Conservation (phyloP, 768 basidiomycete genomes). For the Termitomyces sp. region DNA sequence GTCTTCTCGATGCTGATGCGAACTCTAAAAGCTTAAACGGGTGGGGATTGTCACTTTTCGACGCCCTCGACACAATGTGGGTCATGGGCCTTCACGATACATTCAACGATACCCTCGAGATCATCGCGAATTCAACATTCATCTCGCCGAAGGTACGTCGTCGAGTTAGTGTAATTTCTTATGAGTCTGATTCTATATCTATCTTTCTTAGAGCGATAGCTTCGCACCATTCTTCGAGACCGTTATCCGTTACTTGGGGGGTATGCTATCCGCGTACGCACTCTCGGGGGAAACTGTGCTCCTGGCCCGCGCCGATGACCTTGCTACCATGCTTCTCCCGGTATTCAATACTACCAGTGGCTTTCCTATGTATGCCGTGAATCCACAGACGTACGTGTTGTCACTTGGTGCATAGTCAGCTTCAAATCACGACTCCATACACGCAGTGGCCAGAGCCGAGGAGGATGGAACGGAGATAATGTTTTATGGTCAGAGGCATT, state of each 20-base stretch:
- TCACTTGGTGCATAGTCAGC: not conserved
- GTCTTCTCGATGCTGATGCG: not conserved
- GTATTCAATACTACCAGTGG: conserved; percentile 70
- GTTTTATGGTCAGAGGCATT: conserved; percentile 37
- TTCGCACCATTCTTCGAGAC: conserved; percentile 71
- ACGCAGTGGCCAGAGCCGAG: conserved; percentile 33
- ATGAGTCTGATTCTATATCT: not conserved
- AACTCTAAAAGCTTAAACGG: conserved; percentile 55
- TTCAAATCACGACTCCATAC: not conserved
- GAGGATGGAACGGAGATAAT: conserved; percentile 24
- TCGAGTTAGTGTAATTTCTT: not conserved
- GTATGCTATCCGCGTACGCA: conserved; percentile 76
- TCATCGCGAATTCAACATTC: conserved; percentile 47
- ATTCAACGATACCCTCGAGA: conserved; percentile 55
- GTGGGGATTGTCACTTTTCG: conserved; percentile 72
- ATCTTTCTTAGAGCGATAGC: conserved; percentile 14
- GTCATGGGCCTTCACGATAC: conserved; percentile 71
- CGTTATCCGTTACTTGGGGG: conserved; percentile 81
- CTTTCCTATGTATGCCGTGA: conserved; percentile 64
- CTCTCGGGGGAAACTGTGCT: conserved; percentile 62
- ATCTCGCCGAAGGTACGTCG: conserved; percentile 28
- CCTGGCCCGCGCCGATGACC: conserved; percentile 66
- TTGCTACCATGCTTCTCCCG: conserved; percentile 64
- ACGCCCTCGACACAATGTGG: conserved; percentile 80
- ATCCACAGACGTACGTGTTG: conserved; percentile 48